Evolutionary conservation across 108 stramenopile genomes (phyloP), one percentile per base, ranked within the genome.

Genomic region (Nitzschia palea): DNA sequence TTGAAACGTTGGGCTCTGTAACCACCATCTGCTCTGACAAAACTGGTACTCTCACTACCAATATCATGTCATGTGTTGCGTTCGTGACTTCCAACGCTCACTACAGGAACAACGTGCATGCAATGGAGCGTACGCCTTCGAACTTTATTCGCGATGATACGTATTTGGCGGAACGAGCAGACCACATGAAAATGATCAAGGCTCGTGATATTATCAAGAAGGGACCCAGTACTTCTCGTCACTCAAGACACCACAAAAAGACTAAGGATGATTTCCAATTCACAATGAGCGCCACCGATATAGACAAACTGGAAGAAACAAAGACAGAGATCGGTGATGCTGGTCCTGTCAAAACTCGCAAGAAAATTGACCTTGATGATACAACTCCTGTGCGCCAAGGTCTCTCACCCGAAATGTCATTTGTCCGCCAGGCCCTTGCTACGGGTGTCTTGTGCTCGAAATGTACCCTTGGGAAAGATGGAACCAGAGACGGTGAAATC

Each of bases 21-120:
- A 93, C 94, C 14, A 88, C 91, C 36, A 95, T 98, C 55, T 96
- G 96, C 90, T 90, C 91, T 37, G 98, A 99, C 82, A 99, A 99
- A 89, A 99, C 98, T 14, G 98, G 98, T 33, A 99, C 98, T 22
- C 86, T 99, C 20, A 99, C 98, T 5, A 84, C 95, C 81, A 97
- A 97, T 77, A 78, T 86, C 36, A 97, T 97, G 97, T 76, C 87
- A 50, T 87, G 96, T 43, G 80, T 74, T 36, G 80, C 83, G n/a
- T 84, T 90, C 36, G 82, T 87, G 2, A 88, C 89, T 28, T 86
- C 92, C 47, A 81, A 89, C 51, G 86, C 79, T 30, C 79, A 68
- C 32, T 88, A 79, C 82, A 79, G 85, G 62, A 77, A 71, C 57
- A 79, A 89, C 44, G 82, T 73, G 3, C 74, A 92, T 63, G 72